Conservation (phyloP, 306 rosid species). For the Spatholobus suberectus region DNA sequence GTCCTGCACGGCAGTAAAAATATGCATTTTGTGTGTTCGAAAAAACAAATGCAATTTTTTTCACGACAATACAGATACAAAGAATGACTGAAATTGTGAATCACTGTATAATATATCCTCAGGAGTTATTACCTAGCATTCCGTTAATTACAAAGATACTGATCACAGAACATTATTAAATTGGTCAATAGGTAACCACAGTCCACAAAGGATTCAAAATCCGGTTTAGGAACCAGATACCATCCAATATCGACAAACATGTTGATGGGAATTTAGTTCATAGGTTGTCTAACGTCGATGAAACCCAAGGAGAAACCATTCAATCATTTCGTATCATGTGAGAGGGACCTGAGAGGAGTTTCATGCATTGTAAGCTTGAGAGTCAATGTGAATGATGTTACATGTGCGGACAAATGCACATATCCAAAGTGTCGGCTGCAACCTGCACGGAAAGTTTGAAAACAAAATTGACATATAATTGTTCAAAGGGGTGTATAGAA, state of each 20-base stretch:
- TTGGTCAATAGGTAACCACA: not conserved
- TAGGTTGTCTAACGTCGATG: constrained; percentile 5
- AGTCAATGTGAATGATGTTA: constrained; percentile 7
- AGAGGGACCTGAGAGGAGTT: not conserved
- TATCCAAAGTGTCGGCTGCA: not conserved
- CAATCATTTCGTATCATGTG: not conserved
- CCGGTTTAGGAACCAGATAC: constrained; percentile 3
- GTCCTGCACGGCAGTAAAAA: not conserved
- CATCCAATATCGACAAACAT: not conserved
- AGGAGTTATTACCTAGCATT: no score
- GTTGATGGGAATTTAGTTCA: constrained; percentile 10
- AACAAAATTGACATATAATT: not conserved
- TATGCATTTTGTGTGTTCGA: not conserved
- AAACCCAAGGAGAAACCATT: not conserved
- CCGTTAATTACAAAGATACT: no score
- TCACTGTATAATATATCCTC: no score
- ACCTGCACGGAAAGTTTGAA: not conserved
- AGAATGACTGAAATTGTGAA: not conserved
- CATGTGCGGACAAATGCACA: not conserved
- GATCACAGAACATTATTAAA: constrained; percentile 1
- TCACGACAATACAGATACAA: not conserved
- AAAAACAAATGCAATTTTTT: no score
- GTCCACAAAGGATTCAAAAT: not conserved
- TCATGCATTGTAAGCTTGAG: not conserved
- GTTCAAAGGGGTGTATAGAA: not conserved